Conservation (phyloP, 1,284 basidiomycete species). For the Ganoderma meredithae region DNA sequence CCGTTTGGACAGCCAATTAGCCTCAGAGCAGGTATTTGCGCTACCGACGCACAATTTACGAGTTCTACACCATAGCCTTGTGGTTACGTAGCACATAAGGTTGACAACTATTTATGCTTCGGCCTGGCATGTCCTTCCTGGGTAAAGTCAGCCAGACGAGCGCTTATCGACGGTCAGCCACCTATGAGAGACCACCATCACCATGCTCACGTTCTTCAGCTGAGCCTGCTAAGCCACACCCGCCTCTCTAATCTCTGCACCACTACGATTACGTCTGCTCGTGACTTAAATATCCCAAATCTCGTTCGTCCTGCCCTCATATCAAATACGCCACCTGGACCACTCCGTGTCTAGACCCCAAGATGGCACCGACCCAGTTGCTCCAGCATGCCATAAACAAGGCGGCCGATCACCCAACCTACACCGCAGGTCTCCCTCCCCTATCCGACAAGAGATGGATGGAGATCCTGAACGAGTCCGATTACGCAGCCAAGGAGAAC, state of each 20-base stretch:
- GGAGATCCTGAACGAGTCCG: constrained; percentile 31
- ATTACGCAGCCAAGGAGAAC: constrained; percentile 31
- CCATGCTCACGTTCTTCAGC: not conserved
- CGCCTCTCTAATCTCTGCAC: not conserved
- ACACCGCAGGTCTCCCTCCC: constrained; percentile 39
- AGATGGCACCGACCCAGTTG: constrained; percentile 14
- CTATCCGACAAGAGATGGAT: constrained; percentile 41
- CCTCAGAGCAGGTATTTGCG: no score
- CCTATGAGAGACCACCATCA: constrained; percentile 17
- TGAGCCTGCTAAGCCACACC: not conserved
- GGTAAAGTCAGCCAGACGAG: not conserved
- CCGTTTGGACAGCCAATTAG: no score
- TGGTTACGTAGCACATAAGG: not conserved
- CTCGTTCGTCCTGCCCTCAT: not conserved
- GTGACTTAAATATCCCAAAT: not conserved
- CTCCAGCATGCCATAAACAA: constrained; percentile 37
- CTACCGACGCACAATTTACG: not conserved
- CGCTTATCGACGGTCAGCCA: constrained; percentile 20
- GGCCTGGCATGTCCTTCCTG: no score
- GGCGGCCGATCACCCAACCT: constrained; percentile 35
- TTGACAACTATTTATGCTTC: not conserved
- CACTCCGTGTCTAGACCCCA: not conserved
- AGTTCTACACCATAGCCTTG: not conserved
- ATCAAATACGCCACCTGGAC: not conserved
- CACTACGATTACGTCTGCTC: not conserved